Conservation (phyloP, 805 yeast genomes). For the Kuraishia hungarica region DNA sequence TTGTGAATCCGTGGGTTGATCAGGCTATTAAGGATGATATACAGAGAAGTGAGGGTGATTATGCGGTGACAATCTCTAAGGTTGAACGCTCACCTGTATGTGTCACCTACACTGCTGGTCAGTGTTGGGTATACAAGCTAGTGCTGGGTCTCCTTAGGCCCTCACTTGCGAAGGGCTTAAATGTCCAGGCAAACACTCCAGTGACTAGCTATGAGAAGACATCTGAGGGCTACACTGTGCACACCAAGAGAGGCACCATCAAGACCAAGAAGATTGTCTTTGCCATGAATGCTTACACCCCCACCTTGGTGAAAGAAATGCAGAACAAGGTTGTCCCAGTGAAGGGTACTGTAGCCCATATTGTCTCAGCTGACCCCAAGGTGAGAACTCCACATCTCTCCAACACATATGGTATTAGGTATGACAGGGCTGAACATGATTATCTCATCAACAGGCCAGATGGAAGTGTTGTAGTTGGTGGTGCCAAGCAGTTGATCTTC, state of each 20-base stretch:
- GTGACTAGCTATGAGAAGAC: slow-evolving; percentile 19
- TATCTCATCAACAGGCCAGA: slow-evolving; percentile 27
- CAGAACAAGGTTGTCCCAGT: slow-evolving; percentile 23
- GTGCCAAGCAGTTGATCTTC: slow-evolving; percentile 15
- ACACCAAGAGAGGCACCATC: slow-evolving; percentile 18
- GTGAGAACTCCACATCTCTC: slow-evolving; percentile 20
- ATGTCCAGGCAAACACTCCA: slow-evolving; percentile 32
- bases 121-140: slow-evolving; percentile 35
- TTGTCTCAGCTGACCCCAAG: slow-evolving; percentile 13
- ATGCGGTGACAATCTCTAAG: slow-evolving; percentile 20
- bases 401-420: slow-evolving; percentile 20
- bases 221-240: slow-evolving; percentile 21
- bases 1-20: slow-evolving; percentile 20
- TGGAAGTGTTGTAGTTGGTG: slow-evolving; percentile 23
- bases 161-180: slow-evolving; percentile 23
- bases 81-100: slow-evolving; percentile 23
- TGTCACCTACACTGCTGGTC: slow-evolving; percentile 31
- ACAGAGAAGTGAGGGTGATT: slow-evolving; percentile 23
- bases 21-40: slow-evolving; percentile 17
- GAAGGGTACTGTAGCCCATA: slow-evolving; percentile 23
- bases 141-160: slow-evolving; percentile 22
- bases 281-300: slow-evolving; percentile 29
- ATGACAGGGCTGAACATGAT: slow-evolving; percentile 17
- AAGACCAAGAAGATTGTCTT: slow-evolving; percentile 25
- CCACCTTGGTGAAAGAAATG: slow-evolving; percentile 18